Evolutionary conservation across 2,329 filamentous ascomycete genomes (phyloP).

Genomic region (Pseudogymnoascus sp.): DNA sequence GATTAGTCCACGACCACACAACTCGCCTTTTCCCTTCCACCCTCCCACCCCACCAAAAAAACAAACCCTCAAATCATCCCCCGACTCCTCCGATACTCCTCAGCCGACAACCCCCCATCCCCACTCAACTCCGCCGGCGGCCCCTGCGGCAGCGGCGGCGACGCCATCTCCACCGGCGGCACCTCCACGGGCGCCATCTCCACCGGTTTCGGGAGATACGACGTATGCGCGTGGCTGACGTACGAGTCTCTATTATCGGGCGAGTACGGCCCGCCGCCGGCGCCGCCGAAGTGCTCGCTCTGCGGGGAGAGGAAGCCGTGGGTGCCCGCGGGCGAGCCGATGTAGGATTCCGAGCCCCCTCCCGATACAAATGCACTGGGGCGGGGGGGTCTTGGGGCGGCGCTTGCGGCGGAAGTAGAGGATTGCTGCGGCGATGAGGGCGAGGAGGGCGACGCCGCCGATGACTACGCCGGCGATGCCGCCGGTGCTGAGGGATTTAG

Average conservation of each 20-base stretch:
- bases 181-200: not conserved
- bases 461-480: conserved; percentile 24
- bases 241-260: not conserved
- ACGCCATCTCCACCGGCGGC: not conserved
- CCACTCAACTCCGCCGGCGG: not conserved
- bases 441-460: conserved; percentile 18
- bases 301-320: not conserved
- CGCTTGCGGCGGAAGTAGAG: not conserved
- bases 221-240: not conserved
- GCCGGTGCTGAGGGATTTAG: conserved; percentile 9
- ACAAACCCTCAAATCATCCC: not conserved
- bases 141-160: not conserved
- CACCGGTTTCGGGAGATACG: not conserved
- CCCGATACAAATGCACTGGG: no score
- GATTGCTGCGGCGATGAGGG: conserved; percentile 14
- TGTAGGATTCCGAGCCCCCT: not conserved
- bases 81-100: not conserved
- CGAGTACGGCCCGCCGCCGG: not conserved
- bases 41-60: not conserved
- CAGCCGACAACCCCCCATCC: not conserved
- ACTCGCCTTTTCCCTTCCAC: no score
- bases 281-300: not conserved
- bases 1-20: not conserved
- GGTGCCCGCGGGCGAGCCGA: not conserved
- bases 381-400: not conserved